Base-by-base conservation (phyloP, 2,329 filamentous ascomycete species). In the Trichoderma oligosporum region DNA sequence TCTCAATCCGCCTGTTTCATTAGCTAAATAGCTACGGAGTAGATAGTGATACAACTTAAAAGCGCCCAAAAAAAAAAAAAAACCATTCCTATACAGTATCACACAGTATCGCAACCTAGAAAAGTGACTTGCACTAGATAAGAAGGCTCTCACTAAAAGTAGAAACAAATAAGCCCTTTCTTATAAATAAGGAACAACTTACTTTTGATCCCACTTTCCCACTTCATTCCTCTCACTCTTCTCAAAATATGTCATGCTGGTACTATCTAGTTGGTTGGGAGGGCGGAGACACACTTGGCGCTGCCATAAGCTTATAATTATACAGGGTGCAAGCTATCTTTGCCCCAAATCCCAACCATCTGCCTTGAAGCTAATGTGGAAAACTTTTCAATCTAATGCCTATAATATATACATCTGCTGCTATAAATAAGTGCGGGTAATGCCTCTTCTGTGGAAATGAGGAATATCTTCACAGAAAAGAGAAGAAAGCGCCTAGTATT, bases 241-340 rank as follows among this genome's bases (percentile, higher is more conserved):
- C 27, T 11, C 27, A 25, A n/a, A 36, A 35, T 18, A 16, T 18
- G 39, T 36, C 51, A 54, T 44, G 2, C 39, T 44, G 29, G 22
- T 33, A 5, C 48, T 38, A 38, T 14, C 39, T 12, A 25, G 39
- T 54, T 54, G 27, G 51, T 27, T 14, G 29, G 29, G 20, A 9
- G 6, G n/a, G 18, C 31, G 14, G 51, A 54, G 24, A 42, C 16
- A 29, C 51, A 54, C 51, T 44, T 45, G 51, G 51, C 39, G 29
- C 38, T 44, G 51, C 39, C 29, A 42, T 54, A 54, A 54, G 51
- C 51, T 45, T 44, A 45, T 54, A 24, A 42, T 44, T 20, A 18
- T 16, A 25, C 20, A 22, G 22, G 35, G n/a, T 49, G 33, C 33
- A 24, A 20, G 33, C 35, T 39, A 36, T 20, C 36, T 11, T 25